Conservation (phyloP, 2,329 filamentous ascomycete genomes). For the Talaromyces marneffei region DNA sequence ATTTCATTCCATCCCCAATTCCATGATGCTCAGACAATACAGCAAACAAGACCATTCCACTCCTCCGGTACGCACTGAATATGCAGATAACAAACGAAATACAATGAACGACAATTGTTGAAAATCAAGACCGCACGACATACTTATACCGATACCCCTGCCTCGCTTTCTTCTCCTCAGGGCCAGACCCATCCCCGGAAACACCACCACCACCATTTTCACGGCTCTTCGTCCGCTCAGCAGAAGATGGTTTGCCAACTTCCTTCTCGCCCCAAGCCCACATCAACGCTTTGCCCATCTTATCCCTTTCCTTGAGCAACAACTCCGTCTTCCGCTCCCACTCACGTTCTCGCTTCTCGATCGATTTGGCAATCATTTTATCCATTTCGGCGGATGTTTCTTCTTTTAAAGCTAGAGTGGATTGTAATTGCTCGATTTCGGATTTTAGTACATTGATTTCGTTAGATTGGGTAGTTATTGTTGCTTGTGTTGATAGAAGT, state of each 20-base stretch:
- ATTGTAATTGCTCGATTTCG: slow-evolving; percentile 31
- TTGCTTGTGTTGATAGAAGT: slow-evolving; percentile 24
- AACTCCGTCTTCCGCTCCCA: slow-evolving; percentile 39
- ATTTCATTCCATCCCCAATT: background rate
- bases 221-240: background rate
- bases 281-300: slow-evolving; percentile 37
- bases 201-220: background rate
- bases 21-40: background rate
- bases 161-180: slow-evolving; percentile 18
- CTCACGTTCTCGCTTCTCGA: slow-evolving; percentile 39
- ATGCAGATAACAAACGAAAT: background rate
- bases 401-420: slow-evolving; percentile 36
- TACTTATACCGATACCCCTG: slow-evolving; percentile 39
- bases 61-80: background rate
- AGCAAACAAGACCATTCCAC: background rate
- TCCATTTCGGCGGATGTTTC: slow-evolving; percentile 36
- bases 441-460: slow-evolving; percentile 26
- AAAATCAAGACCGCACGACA: slow-evolving; percentile 15
- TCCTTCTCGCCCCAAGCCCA: slow-evolving; percentile 40
- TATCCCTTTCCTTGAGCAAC: slow-evolving; percentile 37
- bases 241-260: slow-evolving; percentile 23
- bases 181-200: slow-evolving; percentile 17
- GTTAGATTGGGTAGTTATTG: slow-evolving; percentile 19
- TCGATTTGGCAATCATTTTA: slow-evolving; percentile 33
- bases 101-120: background rate